Conservation (phyloP, 495 filamentous ascomycete species). For the Clavariopsis aquatica region DNA sequence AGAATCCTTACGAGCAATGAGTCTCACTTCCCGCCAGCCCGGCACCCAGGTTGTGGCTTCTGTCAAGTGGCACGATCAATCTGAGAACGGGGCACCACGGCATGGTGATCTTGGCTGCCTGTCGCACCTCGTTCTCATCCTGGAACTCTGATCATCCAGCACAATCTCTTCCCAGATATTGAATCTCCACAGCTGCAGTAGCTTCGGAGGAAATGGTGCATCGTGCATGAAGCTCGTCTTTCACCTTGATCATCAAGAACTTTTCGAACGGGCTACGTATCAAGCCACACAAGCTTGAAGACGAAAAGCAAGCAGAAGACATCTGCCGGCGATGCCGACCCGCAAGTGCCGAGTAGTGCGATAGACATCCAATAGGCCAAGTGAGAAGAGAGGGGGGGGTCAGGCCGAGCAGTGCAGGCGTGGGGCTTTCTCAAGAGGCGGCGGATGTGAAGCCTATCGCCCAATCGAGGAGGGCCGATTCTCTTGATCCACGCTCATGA, state of each 20-base stretch:
- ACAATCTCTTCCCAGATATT: not conserved
- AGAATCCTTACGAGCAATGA: conserved; percentile 6
- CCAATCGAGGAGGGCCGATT: not conserved
- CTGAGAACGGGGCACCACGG: not conserved
- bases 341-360: conserved; percentile 1
- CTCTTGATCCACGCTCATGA: not conserved
- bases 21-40: conserved; percentile 7
- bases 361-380: not conserved
- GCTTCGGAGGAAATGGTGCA: conserved; percentile 9
- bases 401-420: not conserved
- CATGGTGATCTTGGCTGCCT: not conserved
- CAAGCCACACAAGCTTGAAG: not conserved
- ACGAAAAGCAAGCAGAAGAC: not conserved
- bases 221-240: not conserved
- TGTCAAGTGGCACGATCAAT: not conserved
- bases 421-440: not conserved
- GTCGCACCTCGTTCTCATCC: not conserved
- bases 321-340: conserved; percentile 1
- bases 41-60: conserved; percentile 14
- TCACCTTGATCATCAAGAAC: conserved; percentile 3
- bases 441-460: not conserved
- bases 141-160: conserved; percentile 7
- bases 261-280: conserved; percentile 1
- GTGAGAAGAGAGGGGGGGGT: not conserved
- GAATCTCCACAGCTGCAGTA: conserved; percentile 10